Base-by-base conservation (phyloP, 2,329 filamentous ascomycete species). In the Cyclaneusma minus region DNA sequence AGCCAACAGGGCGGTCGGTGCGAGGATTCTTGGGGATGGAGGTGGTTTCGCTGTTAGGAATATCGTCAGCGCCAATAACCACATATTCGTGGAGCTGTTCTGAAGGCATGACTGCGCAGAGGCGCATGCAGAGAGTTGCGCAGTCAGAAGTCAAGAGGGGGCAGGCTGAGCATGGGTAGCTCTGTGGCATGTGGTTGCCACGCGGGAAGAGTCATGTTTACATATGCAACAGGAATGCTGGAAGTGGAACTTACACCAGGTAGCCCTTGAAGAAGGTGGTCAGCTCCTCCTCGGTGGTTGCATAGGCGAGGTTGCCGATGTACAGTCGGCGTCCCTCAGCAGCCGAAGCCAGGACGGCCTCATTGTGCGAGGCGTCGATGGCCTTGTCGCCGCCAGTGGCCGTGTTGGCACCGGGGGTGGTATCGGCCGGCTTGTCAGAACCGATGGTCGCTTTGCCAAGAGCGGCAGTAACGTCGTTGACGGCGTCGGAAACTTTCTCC, bases 231-330 rank as follows among this genome's bases (percentile, higher is more conserved):
- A 26, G 18, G 15, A 19, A 26, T 16, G 25, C 10, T 18, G 11
- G 13, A 9, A 10, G 8, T 16, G 10, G 7, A 8, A 81, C 87
- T 71, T 72, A 98, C 89, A 98, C 83, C 68, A 89, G 79, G 71
- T 93, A 95, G 61, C 77, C 81, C 71, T 89, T 87, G 79, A 98
- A 98, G 73, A 98, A 98, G 49, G 89, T 81, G 71, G 91, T 93
- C 72, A 98, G 83, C 77, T 94, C 84, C 78, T 81, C 89, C 81
- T 95, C 89, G 59, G 84, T 93, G 76, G 89, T 95, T 77, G 87
- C 85, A 61, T 98, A 98, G 52, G 89, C 89, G 74, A 98, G 81
- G 71, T 98, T 98, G 69, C 89, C 89, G 68, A 98, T 95, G 68
- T 98, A 98, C 51, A 98, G 79, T 66, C 89, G 83, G 68, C 89